phyloP scores from a whole-genome alignment of 495 filamentous ascomycete genomes.

The Aspergillus sclerotioniger region DNA sequence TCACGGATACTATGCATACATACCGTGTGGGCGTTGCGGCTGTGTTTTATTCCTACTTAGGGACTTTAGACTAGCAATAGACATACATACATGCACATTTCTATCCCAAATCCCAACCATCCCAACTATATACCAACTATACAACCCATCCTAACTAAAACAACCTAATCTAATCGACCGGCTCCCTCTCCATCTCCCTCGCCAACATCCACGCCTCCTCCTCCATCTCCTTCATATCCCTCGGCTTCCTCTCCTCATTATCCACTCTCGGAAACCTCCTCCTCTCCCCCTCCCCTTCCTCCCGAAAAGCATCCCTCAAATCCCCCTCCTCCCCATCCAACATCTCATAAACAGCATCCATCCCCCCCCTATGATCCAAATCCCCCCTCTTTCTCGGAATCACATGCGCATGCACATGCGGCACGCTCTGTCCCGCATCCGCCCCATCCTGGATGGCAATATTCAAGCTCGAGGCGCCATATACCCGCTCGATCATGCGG shows the following conservation, averaged over 20 bases:
- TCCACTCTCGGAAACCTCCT: conserved; percentile 57
- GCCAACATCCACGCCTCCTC: conserved; percentile 69
- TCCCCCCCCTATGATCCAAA: conserved; percentile 50
- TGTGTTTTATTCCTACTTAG: background rate
- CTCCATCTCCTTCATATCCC: conserved; percentile 74
- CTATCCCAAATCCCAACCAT: too few relatives aligned
- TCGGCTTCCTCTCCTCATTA: conserved; percentile 65
- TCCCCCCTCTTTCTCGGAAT: conserved; percentile 70
- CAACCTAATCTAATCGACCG: background rate
- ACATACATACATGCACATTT: background rate
- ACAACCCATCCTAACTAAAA: background rate
- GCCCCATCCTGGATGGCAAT: conserved; percentile 89
- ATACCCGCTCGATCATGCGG: conserved; percentile 71
- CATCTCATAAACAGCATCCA: conserved; percentile 71
- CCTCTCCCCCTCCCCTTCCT: conserved; percentile 21
- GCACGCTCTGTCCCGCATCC: conserved; percentile 85
- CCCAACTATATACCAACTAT: background rate
- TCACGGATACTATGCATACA: background rate
- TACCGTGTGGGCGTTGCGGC: background rate
- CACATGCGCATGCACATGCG: conserved; percentile 91
- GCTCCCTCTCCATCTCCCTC: conserved; percentile 48
- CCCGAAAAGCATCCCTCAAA: conserved; percentile 53
- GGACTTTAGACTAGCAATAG: background rate
- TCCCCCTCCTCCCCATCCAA: conserved; percentile 85
- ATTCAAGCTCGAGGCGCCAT: conserved; percentile 69